Percentiles rank a stretch among this genome's conserved stretches.
phyloP scores from a whole-genome alignment of 768 basidiomycete genomes.

The Kwoniella sp. region DNA sequence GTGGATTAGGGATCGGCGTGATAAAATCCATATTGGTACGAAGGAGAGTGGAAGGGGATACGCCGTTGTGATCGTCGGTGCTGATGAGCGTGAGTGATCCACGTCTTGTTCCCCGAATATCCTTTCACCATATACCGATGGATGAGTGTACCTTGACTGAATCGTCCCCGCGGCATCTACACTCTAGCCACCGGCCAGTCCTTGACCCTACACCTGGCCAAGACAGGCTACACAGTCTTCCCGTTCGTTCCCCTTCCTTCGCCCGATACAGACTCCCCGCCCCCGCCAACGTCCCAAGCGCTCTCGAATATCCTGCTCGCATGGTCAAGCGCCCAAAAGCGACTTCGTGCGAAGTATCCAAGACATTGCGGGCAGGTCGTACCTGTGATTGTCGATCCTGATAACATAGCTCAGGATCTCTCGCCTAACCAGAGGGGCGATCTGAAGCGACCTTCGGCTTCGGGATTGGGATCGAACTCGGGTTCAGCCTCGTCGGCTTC shows the following conservation, averaged over 20 bases:
- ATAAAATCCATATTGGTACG: neutral
- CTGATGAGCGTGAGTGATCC: slow-evolving; percentile 35
- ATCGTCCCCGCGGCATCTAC: neutral
- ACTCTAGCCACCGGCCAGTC: slow-evolving; percentile 38
- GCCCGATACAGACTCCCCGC: slow-evolving; percentile 6
- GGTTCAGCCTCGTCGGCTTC: neutral
- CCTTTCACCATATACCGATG: neutral
- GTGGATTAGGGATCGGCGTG: slow-evolving; percentile 3
- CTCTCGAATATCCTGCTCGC: slow-evolving; percentile 36
- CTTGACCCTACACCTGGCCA: slow-evolving; percentile 40
- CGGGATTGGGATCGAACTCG: neutral
- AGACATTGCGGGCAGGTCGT: slow-evolving; percentile 39
- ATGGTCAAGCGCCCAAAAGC: slow-evolving; percentile 44
- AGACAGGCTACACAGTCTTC: slow-evolving; percentile 48
- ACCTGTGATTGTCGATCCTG: slow-evolving; percentile 43
- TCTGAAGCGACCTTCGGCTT: neutral
- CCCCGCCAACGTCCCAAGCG: slow-evolving; percentile 36
- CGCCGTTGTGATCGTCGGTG: slow-evolving; percentile 43
- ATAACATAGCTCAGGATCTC: slow-evolving; percentile 12
- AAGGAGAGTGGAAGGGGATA: slow-evolving; percentile 35
- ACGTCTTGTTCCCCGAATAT: neutral
- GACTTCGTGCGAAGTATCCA: slow-evolving; percentile 29
- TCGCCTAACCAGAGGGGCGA: neutral
- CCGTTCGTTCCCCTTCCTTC: slow-evolving; percentile 42
- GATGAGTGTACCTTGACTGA: neutral